phyloP scores from a whole-genome alignment of 2,329 filamentous ascomycete genomes.

The Ophiostoma sp. region DNA sequence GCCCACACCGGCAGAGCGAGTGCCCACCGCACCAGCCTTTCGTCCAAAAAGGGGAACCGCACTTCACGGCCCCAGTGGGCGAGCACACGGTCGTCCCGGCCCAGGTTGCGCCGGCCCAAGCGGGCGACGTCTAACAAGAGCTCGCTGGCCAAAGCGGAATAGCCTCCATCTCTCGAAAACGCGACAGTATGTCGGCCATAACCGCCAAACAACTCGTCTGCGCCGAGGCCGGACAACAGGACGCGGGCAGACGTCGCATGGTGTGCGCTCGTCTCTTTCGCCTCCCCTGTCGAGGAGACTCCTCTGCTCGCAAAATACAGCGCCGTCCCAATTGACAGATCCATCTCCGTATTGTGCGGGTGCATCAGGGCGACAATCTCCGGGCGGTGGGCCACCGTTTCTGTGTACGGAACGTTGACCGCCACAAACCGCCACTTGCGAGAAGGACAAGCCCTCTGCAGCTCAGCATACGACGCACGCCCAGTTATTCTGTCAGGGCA shows the following conservation, averaged over 20 bases:
- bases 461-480: constrained; percentile 74
- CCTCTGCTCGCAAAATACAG: constrained; percentile 89
- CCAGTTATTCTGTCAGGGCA: constrained; percentile 92
- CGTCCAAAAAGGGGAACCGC: constrained; percentile 88
- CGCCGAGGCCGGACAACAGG: constrained; percentile 86
- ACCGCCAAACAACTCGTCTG: constrained; percentile 93
- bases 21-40: constrained; percentile 79
- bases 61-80: constrained; percentile 87
- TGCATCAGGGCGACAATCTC: constrained; percentile 76
- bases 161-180: constrained; percentile 60
- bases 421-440: constrained; percentile 82
- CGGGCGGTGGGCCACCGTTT: constrained; percentile 67
- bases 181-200: constrained; percentile 83
- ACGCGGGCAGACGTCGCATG: constrained; percentile 68
- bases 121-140: constrained; percentile 81
- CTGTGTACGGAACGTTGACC: constrained; percentile 76
- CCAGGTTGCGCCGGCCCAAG: constrained; percentile 90
- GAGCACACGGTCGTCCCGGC: constrained; percentile 88
- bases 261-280: too few relatives aligned
- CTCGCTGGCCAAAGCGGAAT: constrained; percentile 73
- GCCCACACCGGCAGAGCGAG: constrained; percentile 72
- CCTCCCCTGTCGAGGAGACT: too few relatives aligned
- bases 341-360: constrained; percentile 98
- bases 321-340: constrained; percentile 88
- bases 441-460: constrained; percentile 65